Evolutionary conservation across 495 filamentous ascomycete genomes (phyloP).

Genomic region (Trichoderma gamsii): DNA sequence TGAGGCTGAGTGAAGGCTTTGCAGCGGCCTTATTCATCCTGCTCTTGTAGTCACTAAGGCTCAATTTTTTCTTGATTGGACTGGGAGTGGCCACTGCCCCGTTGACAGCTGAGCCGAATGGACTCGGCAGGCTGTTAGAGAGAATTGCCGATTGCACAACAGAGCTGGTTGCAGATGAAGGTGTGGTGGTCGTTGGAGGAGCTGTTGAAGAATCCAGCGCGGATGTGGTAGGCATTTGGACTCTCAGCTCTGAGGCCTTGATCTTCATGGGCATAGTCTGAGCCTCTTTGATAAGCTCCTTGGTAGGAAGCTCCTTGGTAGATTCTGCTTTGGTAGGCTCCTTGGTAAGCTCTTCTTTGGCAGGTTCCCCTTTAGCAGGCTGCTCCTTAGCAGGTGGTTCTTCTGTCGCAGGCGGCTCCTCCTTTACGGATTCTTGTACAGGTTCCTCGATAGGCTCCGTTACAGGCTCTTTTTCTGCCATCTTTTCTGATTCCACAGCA

Average conservation of each 20-base stretch:
- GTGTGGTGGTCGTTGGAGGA: slow-evolving; percentile 34
- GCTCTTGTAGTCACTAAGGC: slow-evolving; percentile 65
- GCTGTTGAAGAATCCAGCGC: slow-evolving; percentile 30
- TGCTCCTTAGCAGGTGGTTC: neutral
- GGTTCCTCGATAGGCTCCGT: no score
- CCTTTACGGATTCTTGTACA: no score
- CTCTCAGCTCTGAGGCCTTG: slow-evolving; percentile 42
- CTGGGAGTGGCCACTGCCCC: slow-evolving; percentile 46
- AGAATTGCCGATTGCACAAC: slow-evolving; percentile 49
- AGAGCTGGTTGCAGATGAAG: slow-evolving; percentile 38
- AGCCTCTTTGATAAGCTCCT: neutral
- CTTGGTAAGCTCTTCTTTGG: neutral
- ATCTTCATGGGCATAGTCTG: slow-evolving; percentile 24
- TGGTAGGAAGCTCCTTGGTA: neutral
- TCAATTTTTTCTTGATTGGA: slow-evolving; percentile 65
- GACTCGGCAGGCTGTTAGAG: slow-evolving; percentile 28
- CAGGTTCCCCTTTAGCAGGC: neutral
- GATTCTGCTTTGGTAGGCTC: neutral
- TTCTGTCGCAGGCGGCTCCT: neutral
- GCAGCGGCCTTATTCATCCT: slow-evolving; percentile 42
- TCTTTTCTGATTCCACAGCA: no score
- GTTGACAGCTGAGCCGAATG: slow-evolving; percentile 41
- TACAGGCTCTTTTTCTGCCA: no score
- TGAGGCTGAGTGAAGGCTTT: slow-evolving; percentile 26
- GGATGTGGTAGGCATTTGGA: slow-evolving; percentile 45